Conservation (phyloP, 768 basidiomycete genomes). For the Fomitopsis serialis region DNA sequence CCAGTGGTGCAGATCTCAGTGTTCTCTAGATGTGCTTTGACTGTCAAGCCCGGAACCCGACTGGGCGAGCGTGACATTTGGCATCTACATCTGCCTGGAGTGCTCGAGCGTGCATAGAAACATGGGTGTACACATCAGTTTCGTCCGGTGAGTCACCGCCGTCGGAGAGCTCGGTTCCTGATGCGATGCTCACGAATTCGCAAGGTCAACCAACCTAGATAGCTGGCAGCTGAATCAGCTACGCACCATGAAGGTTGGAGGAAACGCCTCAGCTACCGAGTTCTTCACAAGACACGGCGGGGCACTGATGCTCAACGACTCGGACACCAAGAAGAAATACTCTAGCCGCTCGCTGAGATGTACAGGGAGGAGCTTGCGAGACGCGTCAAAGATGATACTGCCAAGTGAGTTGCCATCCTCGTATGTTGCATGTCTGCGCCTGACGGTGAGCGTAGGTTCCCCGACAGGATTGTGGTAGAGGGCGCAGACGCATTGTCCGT, state of each 20-base stretch:
- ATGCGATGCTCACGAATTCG: background rate
- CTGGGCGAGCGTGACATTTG: conserved; percentile 98
- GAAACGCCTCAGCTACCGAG: conserved; percentile 80
- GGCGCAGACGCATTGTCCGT: conserved; percentile 41
- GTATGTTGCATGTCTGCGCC: background rate
- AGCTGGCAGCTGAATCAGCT: conserved; percentile 89
- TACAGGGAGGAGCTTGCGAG: conserved; percentile 90
- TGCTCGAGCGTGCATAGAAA: conserved; percentile 95
- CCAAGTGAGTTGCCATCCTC: conserved; percentile 46
- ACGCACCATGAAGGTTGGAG: conserved; percentile 94
- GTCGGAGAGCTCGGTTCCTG: conserved; percentile 1
- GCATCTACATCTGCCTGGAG: conserved; percentile 95
- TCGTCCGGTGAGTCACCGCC: conserved; percentile 68
- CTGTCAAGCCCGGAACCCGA: conserved; percentile 92
- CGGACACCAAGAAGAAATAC: conserved; percentile 88
- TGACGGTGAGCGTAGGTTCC: conserved; percentile 47
- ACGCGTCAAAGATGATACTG: conserved; percentile 71
- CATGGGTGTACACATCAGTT: conserved; percentile 97
- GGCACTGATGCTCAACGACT: conserved; percentile 56
- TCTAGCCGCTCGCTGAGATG: conserved; percentile 75
- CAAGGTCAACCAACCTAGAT: conserved; percentile 93
- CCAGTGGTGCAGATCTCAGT: background rate
- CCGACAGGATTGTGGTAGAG: conserved; percentile 74
- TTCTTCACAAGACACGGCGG: conserved; percentile 91
- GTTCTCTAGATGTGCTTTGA: conserved; percentile 78